phyloP scores from a whole-genome alignment of 23 red algal species.

The Gracilaria caudata region DNA sequence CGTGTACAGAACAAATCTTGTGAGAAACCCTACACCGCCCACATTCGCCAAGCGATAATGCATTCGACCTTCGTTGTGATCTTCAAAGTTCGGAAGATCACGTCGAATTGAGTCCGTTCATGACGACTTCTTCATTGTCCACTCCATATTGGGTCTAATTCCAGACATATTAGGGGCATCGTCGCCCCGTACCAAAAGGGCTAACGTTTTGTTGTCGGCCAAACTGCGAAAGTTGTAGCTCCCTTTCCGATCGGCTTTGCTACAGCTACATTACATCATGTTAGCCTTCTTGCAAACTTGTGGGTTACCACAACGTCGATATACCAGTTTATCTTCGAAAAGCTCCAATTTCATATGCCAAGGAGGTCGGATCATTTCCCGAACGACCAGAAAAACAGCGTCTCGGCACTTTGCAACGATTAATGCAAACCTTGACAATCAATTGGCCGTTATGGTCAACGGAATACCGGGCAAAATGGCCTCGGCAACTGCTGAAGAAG shows the following conservation, averaged over 20 bases:
- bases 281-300: not conserved
- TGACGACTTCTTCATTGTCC: not conserved
- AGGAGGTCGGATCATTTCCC: slow-evolving; percentile 4
- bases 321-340: not conserved
- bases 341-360: not conserved
- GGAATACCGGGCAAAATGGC: slow-evolving; percentile 96
- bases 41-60: no score
- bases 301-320: not conserved
- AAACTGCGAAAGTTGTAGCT: not conserved
- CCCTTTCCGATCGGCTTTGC: not conserved
- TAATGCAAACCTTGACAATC: not conserved
- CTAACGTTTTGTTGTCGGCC: not conserved
- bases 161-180: not conserved
- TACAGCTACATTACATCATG: not conserved
- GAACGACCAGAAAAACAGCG: not conserved
- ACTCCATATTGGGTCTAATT: not conserved
- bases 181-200: not conserved
- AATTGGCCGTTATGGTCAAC: slow-evolving; percentile 87
- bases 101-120: not conserved
- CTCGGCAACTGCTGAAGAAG: slow-evolving; percentile 78
- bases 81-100: not conserved
- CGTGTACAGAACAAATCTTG: not conserved
- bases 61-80: no score
- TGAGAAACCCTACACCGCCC: no score
- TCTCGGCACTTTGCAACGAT: not conserved